Evolutionary conservation across 2,329 filamentous ascomycete genomes (phyloP).

Genomic region (Gyromitra esculenta): DNA sequence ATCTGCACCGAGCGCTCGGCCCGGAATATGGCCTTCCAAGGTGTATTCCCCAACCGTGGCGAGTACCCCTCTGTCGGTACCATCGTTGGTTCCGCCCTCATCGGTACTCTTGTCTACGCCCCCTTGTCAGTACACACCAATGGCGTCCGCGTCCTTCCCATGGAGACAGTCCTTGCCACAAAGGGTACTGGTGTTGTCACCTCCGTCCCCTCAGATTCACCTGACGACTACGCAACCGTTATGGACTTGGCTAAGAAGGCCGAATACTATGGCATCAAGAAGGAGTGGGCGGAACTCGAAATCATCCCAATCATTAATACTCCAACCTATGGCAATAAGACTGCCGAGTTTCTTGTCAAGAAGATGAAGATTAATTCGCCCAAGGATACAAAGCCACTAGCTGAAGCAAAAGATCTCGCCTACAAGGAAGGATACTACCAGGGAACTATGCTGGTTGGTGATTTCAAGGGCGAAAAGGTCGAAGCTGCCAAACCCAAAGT

Average conservation of each 20-base stretch:
- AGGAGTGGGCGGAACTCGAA: slow-evolving; percentile 93
- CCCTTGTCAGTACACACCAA: slow-evolving; percentile 86
- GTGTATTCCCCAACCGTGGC: slow-evolving; percentile 80
- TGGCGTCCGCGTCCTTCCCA: slow-evolving; percentile 88
- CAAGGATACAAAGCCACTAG: slow-evolving; percentile 89
- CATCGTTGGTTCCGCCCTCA: slow-evolving; percentile 78
- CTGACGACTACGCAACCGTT: slow-evolving; percentile 92
- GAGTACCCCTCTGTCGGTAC: slow-evolving; percentile 78
- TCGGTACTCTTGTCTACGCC: slow-evolving; percentile 89
- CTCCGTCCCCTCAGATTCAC: slow-evolving; percentile 92
- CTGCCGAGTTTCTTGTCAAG: slow-evolving; percentile 84
- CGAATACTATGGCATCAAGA: slow-evolving; percentile 94
- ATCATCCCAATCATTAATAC: slow-evolving; percentile 90
- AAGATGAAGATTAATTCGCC: slow-evolving; percentile 96
- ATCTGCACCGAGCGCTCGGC: slow-evolving; percentile 83
- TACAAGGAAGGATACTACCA: slow-evolving; percentile 99
- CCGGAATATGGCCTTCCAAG: slow-evolving; percentile 96
- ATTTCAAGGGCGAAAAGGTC: slow-evolving; percentile 87
- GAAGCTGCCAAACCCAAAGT: slow-evolving; percentile 88
- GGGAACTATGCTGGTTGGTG: slow-evolving; percentile 85
- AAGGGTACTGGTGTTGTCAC: slow-evolving; percentile 98
- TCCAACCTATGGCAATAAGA: slow-evolving; percentile 84
- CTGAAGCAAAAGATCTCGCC: slow-evolving; percentile 92
- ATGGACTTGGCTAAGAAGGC: slow-evolving; percentile 92
- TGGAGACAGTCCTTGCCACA: slow-evolving; percentile 89